Evolutionary conservation across 2,329 filamentous ascomycete genomes (phyloP).

Genomic region (Aspergillus sp.): DNA sequence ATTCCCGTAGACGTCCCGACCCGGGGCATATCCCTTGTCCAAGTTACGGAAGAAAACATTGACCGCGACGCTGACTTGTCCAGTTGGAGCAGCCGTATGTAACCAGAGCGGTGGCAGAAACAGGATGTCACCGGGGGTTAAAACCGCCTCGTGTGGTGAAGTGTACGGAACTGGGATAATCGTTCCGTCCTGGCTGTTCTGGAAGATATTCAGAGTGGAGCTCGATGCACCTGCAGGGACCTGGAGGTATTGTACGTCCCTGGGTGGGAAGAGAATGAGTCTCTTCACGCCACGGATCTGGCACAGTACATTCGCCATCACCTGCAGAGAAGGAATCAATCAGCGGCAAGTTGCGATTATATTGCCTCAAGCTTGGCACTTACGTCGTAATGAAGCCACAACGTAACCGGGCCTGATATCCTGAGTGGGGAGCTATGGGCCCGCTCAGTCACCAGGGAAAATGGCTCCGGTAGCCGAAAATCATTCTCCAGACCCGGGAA

Average conservation of each 20-base stretch:
- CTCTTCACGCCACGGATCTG: constrained; percentile 74
- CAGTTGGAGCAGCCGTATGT: constrained; percentile 58
- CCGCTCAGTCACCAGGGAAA: constrained; percentile 60
- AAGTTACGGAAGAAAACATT: constrained; percentile 85
- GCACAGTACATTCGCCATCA: constrained; percentile 84
- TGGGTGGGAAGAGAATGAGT: constrained; percentile 74
- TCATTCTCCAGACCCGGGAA: constrained; percentile 69
- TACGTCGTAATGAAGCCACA: constrained; percentile 90
- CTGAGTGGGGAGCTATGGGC: constrained; percentile 76
- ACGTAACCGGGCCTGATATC: constrained; percentile 74
- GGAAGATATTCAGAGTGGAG: constrained; percentile 72
- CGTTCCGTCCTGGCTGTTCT: constrained; percentile 39
- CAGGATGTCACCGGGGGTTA: constrained; percentile 72
- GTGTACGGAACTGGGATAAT: constrained; percentile 59
- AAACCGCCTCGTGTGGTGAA: constrained; percentile 64
- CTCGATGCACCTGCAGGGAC: constrained; percentile 78
- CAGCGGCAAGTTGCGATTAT: not conserved
- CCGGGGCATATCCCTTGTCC: constrained; percentile 65
- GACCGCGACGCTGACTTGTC: constrained; percentile 69
- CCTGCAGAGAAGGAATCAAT: constrained; percentile 44
- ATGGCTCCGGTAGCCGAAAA: constrained; percentile 65
- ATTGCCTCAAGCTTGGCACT: constrained; percentile 15
- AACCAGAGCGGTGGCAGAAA: constrained; percentile 83
- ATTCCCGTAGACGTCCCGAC: constrained; percentile 85
- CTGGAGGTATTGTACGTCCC: constrained; percentile 66